Conservation (phyloP, 225 moss, liverwort and hornwort genomes). For the Bryoerythrophyllum caledonicum region DNA sequence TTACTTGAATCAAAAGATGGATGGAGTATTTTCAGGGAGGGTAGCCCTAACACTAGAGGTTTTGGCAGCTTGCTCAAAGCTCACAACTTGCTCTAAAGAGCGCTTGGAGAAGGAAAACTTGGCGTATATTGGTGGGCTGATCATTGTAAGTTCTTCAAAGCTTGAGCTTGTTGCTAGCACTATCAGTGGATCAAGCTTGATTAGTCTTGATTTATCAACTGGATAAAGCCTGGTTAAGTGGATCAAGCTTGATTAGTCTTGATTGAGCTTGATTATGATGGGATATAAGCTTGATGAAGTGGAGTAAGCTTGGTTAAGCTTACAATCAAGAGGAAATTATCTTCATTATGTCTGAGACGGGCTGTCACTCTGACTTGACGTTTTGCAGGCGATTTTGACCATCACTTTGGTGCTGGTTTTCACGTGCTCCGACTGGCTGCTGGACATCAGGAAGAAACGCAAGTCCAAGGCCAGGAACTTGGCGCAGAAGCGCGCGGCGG, state of each 20-base stretch:
- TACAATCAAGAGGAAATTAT: too few relatives aligned
- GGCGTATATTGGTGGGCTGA: constrained; percentile 46
- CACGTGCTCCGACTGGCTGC: constrained; percentile 71
- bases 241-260: too few relatives aligned
- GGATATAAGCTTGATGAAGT: background rate
- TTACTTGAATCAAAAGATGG: background rate
- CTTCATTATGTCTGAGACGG: background rate
- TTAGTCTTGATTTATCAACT: background rate
- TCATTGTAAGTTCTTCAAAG: constrained; percentile 50
- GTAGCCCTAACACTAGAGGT: constrained; percentile 10
- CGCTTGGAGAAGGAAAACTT: constrained; percentile 44
- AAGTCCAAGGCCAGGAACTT: constrained; percentile 58
- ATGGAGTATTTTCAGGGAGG: constrained; percentile 1
- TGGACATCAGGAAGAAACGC: constrained; percentile 67
- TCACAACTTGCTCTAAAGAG: constrained; percentile 44
- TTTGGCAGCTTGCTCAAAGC: constrained; percentile 60
- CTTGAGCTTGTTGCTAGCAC: background rate
- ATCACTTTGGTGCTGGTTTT: constrained; percentile 56
- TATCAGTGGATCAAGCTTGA: background rate
- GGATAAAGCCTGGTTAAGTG: too few relatives aligned
- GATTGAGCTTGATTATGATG: too few relatives aligned
- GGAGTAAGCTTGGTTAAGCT: background rate
- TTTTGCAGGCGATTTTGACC: constrained; percentile 59
- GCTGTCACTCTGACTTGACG: background rate
- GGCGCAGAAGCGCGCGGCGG: constrained; percentile 64